phyloP scores from a whole-genome alignment of 2,329 filamentous ascomycete genomes.

The Corinectria fuckeliana region DNA sequence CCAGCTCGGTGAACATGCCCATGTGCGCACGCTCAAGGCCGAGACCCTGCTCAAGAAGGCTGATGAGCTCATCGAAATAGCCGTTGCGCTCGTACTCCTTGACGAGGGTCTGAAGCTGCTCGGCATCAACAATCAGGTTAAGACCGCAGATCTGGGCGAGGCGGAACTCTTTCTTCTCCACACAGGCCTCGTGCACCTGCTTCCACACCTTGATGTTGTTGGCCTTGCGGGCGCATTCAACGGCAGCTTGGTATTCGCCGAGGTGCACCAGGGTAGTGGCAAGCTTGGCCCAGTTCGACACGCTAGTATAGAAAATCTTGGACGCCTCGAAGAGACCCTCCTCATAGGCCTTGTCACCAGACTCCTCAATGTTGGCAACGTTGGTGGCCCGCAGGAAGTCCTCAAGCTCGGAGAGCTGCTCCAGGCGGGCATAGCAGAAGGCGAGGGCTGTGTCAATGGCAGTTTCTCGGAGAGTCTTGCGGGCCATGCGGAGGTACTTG shows the following conservation, averaged over 20 bases:
- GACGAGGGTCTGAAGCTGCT: conserved; percentile 90
- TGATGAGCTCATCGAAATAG: conserved; percentile 98
- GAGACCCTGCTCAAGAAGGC: conserved; percentile 90
- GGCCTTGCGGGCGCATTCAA: conserved; percentile 96
- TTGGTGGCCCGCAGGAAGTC: conserved; percentile 94
- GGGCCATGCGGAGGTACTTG: conserved; percentile 95
- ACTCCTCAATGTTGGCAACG: conserved; percentile 94
- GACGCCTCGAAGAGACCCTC: conserved; percentile 95
- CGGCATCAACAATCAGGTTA: conserved; percentile 96
- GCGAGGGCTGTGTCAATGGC: conserved; percentile 92
- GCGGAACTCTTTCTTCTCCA: conserved; percentile 98
- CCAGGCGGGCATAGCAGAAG: conserved; percentile 90
- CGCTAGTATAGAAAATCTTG: conserved; percentile 98
- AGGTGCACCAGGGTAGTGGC: conserved; percentile 97
- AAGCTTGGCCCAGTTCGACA: conserved; percentile 99
- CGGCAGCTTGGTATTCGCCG: conserved; percentile 94
- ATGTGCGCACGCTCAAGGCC: conserved; percentile 92
- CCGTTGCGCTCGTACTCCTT: conserved; percentile 97
- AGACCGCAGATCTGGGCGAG: conserved; percentile 98
- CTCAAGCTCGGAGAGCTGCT: conserved; percentile 91
- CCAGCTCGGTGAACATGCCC: conserved; percentile 95
- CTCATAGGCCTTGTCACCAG: conserved; percentile 95
- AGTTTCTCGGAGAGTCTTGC: conserved; percentile 94
- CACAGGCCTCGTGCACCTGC: conserved; percentile 95
- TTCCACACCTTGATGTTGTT: conserved; percentile 99